Evolutionary conservation across 192 early-diverging fungal genomes (phyloP).

Genomic region (Coemansia sp.): DNA sequence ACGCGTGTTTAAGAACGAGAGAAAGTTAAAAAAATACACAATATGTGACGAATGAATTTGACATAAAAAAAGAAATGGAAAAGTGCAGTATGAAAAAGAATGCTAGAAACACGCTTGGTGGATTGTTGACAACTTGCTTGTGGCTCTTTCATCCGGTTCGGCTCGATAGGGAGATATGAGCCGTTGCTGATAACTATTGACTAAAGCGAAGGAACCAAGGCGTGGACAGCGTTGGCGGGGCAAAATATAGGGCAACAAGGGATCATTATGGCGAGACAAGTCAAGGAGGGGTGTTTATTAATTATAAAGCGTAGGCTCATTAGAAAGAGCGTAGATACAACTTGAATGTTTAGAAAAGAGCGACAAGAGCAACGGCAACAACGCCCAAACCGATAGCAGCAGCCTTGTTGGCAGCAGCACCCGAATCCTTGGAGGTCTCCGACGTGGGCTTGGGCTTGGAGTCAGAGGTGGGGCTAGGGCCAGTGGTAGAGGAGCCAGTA

Average conservation of each 20-base stretch:
- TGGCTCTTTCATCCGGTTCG: not conserved
- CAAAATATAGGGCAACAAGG: too few relatives aligned
- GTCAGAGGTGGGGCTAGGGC: constrained; percentile 7
- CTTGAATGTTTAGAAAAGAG: constrained; percentile 28
- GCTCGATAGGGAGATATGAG: not conserved
- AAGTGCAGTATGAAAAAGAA: not conserved
- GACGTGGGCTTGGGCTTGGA: not conserved
- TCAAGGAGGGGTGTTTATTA: not conserved
- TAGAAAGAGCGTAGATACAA: not conserved
- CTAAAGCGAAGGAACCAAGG: not conserved
- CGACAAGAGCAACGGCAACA: constrained; percentile 19
- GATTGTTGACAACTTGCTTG: not conserved
- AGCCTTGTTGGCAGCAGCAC: constrained; percentile 9
- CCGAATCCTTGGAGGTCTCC: not conserved
- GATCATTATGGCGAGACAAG: not conserved
- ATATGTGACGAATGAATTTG: not conserved
- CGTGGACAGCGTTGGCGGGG: not conserved
- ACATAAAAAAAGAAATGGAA: not conserved
- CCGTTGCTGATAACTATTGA: not conserved
- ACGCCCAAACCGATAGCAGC: constrained; percentile 30
- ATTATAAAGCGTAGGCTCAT: not conserved
- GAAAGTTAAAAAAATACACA: not conserved
- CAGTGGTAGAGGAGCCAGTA: constrained; percentile 4
- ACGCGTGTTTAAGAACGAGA: not conserved
- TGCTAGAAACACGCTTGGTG: not conserved